Evolutionary conservation across 2,329 filamentous ascomycete genomes (phyloP), one percentile per base, ranked within the genome.

Genomic region (Neodidymelliopsis sp.): DNA sequence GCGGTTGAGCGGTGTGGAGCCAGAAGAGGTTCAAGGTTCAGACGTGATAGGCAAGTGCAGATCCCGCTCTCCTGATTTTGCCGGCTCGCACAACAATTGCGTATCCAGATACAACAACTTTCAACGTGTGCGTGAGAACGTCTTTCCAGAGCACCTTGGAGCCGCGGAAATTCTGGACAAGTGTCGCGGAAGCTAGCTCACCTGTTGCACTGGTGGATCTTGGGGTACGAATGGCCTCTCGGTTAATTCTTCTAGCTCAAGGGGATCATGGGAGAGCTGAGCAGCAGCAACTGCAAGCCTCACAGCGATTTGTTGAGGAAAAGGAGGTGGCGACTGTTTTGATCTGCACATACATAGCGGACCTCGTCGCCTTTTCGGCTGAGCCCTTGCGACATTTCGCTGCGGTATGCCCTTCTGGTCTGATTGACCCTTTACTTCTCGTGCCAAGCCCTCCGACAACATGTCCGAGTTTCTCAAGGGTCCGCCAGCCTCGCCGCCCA

Each of bases 341-440:
- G 40, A 45, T 45, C 35, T 45, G 47, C 47, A 27, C 35, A 22
- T 19, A 30, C n/a, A 28, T 22, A 30, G 19, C 40, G 30, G 47
- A 36, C 29, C 40, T 35, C 33, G 36, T 39, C 40, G 33, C 41
- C 29, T 33, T 40, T 50, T 30, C 36, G 40, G 40, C 35, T 24
- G 24, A 41, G 29, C 30, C 47, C 47, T 45, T 30, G 41, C 40
- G 25, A 45, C n/a, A 18, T 11, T 6, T 30, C 29, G 29, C 40
- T 45, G 47, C 47, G 30, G 15, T 27, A 33, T 24, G 19, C 43
- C 42, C 23, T 34, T 54, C 44, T 48, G 38, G 35, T 79, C 60
- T 82, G 81, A 77, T 81, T 81, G 57, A 33, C 23, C 38, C 35
- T 41, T 35, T 30, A 36, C 18, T 34, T 29, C 22, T 29, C 41